Evolutionary conservation across 768 basidiomycete species (phyloP), one percentile per base, ranked within the genome.

Genomic region (Hericium erinaceus): DNA sequence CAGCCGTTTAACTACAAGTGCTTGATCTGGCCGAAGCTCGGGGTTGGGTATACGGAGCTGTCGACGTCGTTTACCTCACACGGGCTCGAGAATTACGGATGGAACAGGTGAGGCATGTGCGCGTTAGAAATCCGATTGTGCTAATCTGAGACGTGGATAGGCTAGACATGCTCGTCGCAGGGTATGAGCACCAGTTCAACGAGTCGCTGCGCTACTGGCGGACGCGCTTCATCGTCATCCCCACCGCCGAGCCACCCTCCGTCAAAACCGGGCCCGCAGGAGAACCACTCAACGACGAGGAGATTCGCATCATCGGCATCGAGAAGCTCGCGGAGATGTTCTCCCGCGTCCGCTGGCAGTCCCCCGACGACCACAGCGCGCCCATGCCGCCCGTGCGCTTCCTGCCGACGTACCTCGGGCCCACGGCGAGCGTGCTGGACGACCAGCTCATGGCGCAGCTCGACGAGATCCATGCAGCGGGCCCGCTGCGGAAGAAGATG

Each of bases 171-270:
- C 69, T 92, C 3, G 84, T 90, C 3, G 85, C 86, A 38, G 87
- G 89, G 1, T 89, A 92, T 64, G 87, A 92, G 65, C 82, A 84
- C 59, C 78, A 87, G 53, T 85, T 89, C 67, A 83, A 82, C 64
- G 89, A 92, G 59, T 85, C 88, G 2, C 75, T 95, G 37, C 83
- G 90, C 49, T 95, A 95, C 65, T 97, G 95, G 92, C 80, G 95
- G 12, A 98, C 94, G 0, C 79, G 95, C 20, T 97, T 97, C 68
- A 79, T 98, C 24, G 84, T 99, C 18, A 89, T 99, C 28, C 95
- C 95, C 0, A 86, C 92, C 0, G 75, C 80, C 13, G 87, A 91
- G 39, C 78, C 83, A 58, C 92, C 80, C 11, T 58, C 76, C 38
- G 67, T 77, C 2, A 77, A 73, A 48, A 72, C 75, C 12, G 83